These are phyloP conservation scores for Adansonia madagascariensis DNA, from an alignment of 441 rosid genomes.

Conservation along the genomic window DNA sequence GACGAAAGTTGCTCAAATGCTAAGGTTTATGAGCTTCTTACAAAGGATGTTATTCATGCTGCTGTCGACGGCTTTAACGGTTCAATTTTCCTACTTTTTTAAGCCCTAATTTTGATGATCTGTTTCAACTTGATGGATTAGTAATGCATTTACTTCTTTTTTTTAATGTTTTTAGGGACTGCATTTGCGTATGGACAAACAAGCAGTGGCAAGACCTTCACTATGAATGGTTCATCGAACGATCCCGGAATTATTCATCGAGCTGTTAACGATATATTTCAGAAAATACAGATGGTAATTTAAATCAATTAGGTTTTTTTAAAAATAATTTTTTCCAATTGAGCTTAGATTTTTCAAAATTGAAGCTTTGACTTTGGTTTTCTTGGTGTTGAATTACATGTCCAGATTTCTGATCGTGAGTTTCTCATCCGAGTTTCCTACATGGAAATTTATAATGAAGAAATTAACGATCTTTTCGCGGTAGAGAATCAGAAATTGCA, in stretches of 20 bases:
- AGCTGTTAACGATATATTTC: slow-evolving; percentile 73
- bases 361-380: slow-evolving; percentile 17
- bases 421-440: slow-evolving; percentile 89
- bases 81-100: slow-evolving; percentile 24
- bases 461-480: slow-evolving; percentile 79
- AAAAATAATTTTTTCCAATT: background rate
- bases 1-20: slow-evolving; percentile 69
- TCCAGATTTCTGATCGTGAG: slow-evolving; percentile 72
- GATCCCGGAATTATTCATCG: slow-evolving; percentile 81
- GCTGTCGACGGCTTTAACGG: slow-evolving; percentile 88
- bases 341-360: background rate
- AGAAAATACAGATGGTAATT: slow-evolving; percentile 53
- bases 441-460: slow-evolving; percentile 94
- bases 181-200: slow-evolving; percentile 98
- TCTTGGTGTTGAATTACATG: slow-evolving; percentile 24
- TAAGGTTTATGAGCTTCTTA: slow-evolving; percentile 74
- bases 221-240: slow-evolving; percentile 80
- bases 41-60: slow-evolving; percentile 72
- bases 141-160: background rate
- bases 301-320: background rate
- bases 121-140: background rate
- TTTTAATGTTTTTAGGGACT: slow-evolving; percentile 53
- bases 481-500: slow-evolving; percentile 82
- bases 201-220: slow-evolving; percentile 94
- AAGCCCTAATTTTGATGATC: slow-evolving; percentile 8